These are phyloP conservation scores for Raddia guianensis DNA, from an alignment of 176 grass and related monocot genomes.

Conservation along the genomic window DNA sequence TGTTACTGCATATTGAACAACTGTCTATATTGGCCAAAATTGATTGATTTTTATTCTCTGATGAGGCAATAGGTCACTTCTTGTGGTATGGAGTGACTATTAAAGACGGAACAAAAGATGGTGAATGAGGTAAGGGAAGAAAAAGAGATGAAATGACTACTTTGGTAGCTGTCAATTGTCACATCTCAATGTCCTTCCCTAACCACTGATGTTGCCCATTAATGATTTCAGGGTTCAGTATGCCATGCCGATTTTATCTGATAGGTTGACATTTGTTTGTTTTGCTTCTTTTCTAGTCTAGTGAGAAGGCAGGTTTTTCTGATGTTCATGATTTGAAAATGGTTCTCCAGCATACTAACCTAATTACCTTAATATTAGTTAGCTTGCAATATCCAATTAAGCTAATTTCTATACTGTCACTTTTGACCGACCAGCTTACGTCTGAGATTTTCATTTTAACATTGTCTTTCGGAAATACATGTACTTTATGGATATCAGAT, in stretches of 20 bases:
- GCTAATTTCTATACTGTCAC: not conserved
- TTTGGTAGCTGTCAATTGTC: conserved; percentile 32
- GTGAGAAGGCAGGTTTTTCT: not conserved
- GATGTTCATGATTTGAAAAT: conserved; percentile 29
- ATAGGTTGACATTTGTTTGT: conserved; percentile 14
- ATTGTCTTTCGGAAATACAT: conserved; percentile 31
- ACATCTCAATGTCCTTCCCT: conserved; percentile 18
- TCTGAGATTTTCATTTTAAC: conserved; percentile 26
- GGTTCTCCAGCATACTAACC: conserved; percentile 13
- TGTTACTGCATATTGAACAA: conserved; percentile 9
- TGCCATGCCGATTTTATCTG: conserved; percentile 22
- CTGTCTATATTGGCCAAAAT: conserved; percentile 20
- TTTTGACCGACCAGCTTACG: conserved; percentile 12
- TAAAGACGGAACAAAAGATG: not conserved
- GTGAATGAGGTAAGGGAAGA: conserved; percentile 9
- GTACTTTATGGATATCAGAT: conserved; percentile 10
- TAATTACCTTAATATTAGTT: not conserved
- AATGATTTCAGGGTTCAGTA: not conserved
- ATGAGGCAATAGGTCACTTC: not conserved
- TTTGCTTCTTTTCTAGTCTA: conserved; percentile 26
- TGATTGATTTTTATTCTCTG: conserved; percentile 4
- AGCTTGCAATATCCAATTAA: not conserved
- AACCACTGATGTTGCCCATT: not conserved
- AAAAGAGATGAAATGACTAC: conserved; percentile 36
- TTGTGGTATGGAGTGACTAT: conserved; percentile 29